Evolutionary conservation across 768 basidiomycete genomes (phyloP), one percentile per base, ranked within the genome.

Genomic region (Amanita jacksonii): DNA sequence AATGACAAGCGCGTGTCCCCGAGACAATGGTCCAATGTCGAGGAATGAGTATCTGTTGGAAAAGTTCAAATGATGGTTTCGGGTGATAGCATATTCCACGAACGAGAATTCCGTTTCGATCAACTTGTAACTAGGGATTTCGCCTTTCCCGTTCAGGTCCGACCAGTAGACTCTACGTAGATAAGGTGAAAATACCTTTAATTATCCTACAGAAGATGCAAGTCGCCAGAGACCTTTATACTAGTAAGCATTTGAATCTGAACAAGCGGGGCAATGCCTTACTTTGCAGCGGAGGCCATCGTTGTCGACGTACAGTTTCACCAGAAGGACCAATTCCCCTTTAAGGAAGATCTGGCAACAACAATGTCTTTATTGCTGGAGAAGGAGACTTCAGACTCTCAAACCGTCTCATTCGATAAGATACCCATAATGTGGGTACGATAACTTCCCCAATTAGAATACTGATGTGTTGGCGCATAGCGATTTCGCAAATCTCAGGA

Each of bases 201-300:
- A 92, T 74, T 62, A 97, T 96, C 68, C 83, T 96, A 74, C 94
- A 98, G 68, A 96, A 97, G 55, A 97, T 65, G 62, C 92, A 96
- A 18, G 60, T 62, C 4, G 78, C 71, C 41, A 83, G 68, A 38
- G 67, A 65, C 54, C 81, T 81, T 45, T 10, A 37, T 43, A 25
- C 8, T 27, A 23, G 43, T 31, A 20, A 31, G 36, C n/a, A 38
- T 24, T 30, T 45, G 18, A 20, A 39, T 24, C 43, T 35, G 20
- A 38, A 30, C 23, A 8, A 19, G 43, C 22, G 6, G 35, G 15
- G 27, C 25, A 13, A 43, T 16, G 27, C 6, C 47, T 49, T 59
- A 70, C 69, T 64, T 70, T 19, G 59, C 58, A 20, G 66, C 63
- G 63, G 68, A 67, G 37, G 50, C 41, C 46, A 45, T 45, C 19